These are phyloP conservation scores for Zymoseptoria passerinii DNA, from an alignment of 2,329 filamentous ascomycete genomes.

Conservation along the genomic window DNA sequence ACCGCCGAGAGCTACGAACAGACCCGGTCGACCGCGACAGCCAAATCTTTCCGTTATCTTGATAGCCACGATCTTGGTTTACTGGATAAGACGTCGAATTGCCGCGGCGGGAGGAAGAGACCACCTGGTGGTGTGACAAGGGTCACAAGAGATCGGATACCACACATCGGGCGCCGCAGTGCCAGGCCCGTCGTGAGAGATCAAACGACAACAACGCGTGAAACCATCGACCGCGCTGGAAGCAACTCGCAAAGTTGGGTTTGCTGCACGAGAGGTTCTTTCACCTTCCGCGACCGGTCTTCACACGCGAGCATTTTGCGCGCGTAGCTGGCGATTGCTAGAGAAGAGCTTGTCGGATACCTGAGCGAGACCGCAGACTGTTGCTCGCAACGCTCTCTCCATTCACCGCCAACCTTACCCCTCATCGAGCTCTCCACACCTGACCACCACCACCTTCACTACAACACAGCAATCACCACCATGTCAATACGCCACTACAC, in stretches of 20 bases:
- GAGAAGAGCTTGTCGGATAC: not conserved
- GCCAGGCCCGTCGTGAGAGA: not conserved
- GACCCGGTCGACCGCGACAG: not conserved
- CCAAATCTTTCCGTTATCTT: no score
- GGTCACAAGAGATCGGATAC: not conserved
- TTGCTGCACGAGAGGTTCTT: not conserved
- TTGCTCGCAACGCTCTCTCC: not conserved
- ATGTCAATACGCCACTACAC: conserved; percentile 55
- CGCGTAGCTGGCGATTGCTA: not conserved
- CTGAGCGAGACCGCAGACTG: not conserved
- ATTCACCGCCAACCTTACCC: not conserved
- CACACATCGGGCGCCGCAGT: not conserved
- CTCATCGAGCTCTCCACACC: not conserved
- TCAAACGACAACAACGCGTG: not conserved
- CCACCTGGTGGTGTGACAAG: not conserved
- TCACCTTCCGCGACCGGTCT: not conserved
- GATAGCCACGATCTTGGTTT: no score
- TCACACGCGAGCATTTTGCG: not conserved
- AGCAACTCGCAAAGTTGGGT: not conserved
- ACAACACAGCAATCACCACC: conserved; percentile 3
- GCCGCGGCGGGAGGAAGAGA: not conserved
- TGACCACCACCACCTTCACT: not conserved
- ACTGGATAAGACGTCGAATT: not conserved
- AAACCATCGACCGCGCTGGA: no score
- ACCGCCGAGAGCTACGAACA: not conserved